Percentiles rank a stretch among this genome's conserved stretches.
Evolutionary conservation across 1,139 yeast genomes (phyloP).

Genomic region (Geotrichum candidum): DNA sequence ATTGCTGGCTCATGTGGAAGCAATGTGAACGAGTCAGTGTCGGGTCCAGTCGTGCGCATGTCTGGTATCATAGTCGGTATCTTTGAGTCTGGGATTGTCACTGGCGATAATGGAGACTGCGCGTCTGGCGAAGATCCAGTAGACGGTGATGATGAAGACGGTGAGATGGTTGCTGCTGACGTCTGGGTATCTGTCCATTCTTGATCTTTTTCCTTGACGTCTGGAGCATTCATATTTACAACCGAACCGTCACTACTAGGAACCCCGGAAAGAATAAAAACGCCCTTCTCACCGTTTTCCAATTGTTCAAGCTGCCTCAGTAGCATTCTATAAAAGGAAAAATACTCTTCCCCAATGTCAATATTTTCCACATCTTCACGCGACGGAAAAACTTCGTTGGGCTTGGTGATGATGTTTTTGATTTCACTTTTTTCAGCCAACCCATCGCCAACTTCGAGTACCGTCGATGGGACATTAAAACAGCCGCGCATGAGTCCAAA

Average conservation of each 20-base stretch:
- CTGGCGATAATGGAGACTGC: not conserved
- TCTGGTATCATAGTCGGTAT: not conserved
- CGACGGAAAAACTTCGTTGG: constrained; percentile 1
- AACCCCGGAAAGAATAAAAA: constrained; percentile 1
- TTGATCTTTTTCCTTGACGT: not conserved
- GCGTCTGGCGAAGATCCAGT: not conserved
- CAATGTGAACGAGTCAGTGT: not conserved
- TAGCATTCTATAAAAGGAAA: constrained; percentile 1
- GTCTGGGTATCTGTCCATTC: not conserved
- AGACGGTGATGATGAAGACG: constrained; percentile 5
- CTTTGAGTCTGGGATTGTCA: not conserved
- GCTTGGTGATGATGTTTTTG: not conserved
- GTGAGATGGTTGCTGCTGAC: not conserved
- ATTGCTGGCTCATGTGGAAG: constrained; percentile 4
- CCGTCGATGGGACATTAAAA: constrained; percentile 2
- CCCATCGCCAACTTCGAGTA: not conserved
- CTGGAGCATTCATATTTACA: not conserved
- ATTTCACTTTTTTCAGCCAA: not conserved
- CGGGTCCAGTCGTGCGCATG: not conserved
- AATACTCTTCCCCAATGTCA: not conserved
- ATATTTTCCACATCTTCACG: not conserved
- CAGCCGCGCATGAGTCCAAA: constrained; percentile 13
- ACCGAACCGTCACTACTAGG: not conserved
- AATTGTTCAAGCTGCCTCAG: constrained; percentile 4
- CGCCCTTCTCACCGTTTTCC: not conserved